Evolutionary conservation across 2,329 filamentous ascomycete species (phyloP).

Genomic region (Aspergillus tanneri): DNA sequence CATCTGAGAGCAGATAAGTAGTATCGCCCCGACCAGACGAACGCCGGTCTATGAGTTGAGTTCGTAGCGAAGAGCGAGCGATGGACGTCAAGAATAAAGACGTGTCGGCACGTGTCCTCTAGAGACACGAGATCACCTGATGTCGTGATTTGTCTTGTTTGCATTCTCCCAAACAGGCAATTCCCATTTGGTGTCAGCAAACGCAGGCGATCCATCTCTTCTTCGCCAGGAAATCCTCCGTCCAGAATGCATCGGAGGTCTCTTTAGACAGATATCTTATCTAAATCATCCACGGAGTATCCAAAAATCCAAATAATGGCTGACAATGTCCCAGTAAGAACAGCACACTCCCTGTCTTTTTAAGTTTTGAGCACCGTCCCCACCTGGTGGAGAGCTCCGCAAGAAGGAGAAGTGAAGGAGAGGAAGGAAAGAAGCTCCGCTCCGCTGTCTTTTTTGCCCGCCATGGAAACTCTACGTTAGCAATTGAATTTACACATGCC

Average conservation of each 20-base stretch:
- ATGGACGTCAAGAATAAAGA: too few relatives aligned
- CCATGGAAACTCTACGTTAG: too few relatives aligned
- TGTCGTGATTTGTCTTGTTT: slow-evolving; percentile 23
- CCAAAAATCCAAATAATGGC: slow-evolving; percentile 18
- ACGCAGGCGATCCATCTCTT: background rate
- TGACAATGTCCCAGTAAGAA: slow-evolving; percentile 20
- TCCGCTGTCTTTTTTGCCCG: too few relatives aligned
- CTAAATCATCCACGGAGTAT: background rate
- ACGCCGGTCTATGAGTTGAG: background rate
- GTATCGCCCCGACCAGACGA: background rate
- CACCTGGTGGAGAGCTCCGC: background rate
- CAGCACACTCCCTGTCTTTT: background rate
- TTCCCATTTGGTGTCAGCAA: background rate
- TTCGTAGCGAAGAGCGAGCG: background rate
- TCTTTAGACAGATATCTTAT: too few relatives aligned
- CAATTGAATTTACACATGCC: background rate
- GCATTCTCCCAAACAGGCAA: background rate
- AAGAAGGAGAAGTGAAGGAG: background rate
- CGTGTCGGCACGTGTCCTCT: background rate
- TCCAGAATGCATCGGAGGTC: too few relatives aligned
- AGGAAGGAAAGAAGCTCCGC: too few relatives aligned
- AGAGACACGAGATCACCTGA: slow-evolving; percentile 33
- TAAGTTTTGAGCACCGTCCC: background rate
- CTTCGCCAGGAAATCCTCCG: too few relatives aligned
- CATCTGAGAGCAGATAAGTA: background rate